Base-by-base conservation (phyloP, 1,139 yeast species). In the Saccharomyces pastorianus region DNA sequence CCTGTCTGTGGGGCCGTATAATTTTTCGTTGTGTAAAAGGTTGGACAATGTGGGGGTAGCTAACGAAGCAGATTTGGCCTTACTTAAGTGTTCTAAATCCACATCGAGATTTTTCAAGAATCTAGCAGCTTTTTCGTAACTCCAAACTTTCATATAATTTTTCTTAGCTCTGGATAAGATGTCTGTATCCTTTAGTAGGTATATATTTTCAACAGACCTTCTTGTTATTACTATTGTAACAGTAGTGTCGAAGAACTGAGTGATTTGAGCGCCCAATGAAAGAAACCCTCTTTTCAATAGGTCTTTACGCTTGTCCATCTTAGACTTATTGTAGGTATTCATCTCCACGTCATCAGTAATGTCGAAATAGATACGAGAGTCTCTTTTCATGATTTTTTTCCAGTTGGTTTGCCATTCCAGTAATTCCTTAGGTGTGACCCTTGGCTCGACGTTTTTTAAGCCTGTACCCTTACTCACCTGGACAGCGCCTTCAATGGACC, bases 211-310 rank as follows among this genome's bases (percentile, higher is more conserved):
- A 48, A 71, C 71, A 0, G 75, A 67, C 54, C 85, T 76, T 60
- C 85, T 79, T n/a, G 95, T 83, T 28, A 91, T 80, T 38, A 91
- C 89, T 55, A 89, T 88, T 23, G 96, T 88, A 28, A 90, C 95
- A 51, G 80, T 79, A 55, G 80, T 80, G 64, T 87, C 90, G 65
- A 85, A 91, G 65, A 90, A 90, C 1, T 84, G 82, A 44, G 85
- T 84, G 41, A 89, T 78, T 31, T 76, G 76, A 50, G 89, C 85
- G 1, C 89, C 91, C 38, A 84, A 76, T 47, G 75, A 60, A 34
- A 60, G 27, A 53, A 68, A 68, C 7, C 67, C 73, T 13, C 66
- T 76, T 59, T 75, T 78, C 59, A 85, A 73, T 38, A 83, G 76
- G 54, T 76, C 76, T 50, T 74, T 75, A 7, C 85, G 85, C 63